These are phyloP conservation scores for Auriscalpium microsporum DNA, from an alignment of 768 basidiomycete species.

Conservation along the genomic window DNA sequence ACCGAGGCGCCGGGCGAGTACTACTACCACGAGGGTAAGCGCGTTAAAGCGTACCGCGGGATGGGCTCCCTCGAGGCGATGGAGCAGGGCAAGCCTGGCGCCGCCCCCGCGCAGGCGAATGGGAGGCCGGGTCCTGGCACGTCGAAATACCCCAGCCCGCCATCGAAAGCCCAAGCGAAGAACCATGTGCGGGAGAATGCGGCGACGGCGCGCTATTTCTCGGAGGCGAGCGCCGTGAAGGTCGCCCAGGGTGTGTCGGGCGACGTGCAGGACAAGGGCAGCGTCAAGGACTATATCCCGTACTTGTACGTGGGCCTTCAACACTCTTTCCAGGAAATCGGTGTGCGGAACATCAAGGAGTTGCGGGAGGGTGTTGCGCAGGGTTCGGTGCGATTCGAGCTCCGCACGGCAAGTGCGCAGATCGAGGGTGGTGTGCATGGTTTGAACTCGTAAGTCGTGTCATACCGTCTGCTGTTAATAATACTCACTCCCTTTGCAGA, in stretches of 20 bases:
- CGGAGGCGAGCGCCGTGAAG: slow-evolving; percentile 85
- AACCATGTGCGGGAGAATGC: slow-evolving; percentile 70
- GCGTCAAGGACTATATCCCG: slow-evolving; percentile 85
- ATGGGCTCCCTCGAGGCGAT: slow-evolving; percentile 88
- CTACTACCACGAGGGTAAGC: slow-evolving; percentile 98
- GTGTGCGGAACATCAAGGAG: slow-evolving; percentile 57
- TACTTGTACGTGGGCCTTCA: slow-evolving; percentile 77
- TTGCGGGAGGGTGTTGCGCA: slow-evolving; percentile 57
- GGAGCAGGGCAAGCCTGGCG: slow-evolving; percentile 58
- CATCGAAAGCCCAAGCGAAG: slow-evolving; percentile 23
- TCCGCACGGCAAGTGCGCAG: slow-evolving; percentile 92
- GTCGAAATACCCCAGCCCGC: slow-evolving; percentile 40
- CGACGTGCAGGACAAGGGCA: slow-evolving; percentile 96
- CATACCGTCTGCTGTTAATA: slow-evolving; percentile 6
- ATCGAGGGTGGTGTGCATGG: slow-evolving; percentile 95
- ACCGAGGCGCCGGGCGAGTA: slow-evolving; percentile 98
- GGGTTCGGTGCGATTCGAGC: slow-evolving; percentile 78
- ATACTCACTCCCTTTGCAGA: slow-evolving; percentile 20
- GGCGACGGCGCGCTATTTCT: slow-evolving; percentile 93
- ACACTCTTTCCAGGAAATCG: slow-evolving; percentile 93
- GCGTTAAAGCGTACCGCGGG: slow-evolving; percentile 97
- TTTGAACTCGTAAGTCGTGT: slow-evolving; percentile 73
- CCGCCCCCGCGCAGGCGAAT: slow-evolving; percentile 23
- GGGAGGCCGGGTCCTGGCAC: slow-evolving; percentile 3
- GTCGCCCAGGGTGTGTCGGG: slow-evolving; percentile 96